Evolutionary conservation across 2,329 filamentous ascomycete genomes (phyloP), one percentile per base, ranked within the genome.

Genomic region (Clonostachys solani): DNA sequence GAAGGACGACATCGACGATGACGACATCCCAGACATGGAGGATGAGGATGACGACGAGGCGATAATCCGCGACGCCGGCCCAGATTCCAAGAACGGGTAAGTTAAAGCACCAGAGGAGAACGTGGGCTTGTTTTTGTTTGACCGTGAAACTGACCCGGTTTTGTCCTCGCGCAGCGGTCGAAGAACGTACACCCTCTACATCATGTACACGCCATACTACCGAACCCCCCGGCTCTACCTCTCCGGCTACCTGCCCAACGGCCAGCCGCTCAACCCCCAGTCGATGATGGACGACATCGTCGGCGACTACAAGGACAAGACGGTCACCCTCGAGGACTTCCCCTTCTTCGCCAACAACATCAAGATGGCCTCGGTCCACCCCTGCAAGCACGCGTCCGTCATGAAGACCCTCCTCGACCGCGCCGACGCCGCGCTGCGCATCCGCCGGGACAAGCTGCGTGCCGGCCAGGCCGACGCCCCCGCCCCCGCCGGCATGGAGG

Each of bases 391-490:
- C 64, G 94, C 94, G 10, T 87, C 87, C 29, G 94, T 99, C 57
- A 99, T 99, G 94, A 99, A 97, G 72, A 89, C 89, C 18, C 81
- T 99, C 5, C 85, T 99, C 37, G 94, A 97, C 67, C 89, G 94
- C 35, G 94, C 94, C 42, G 92, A 99, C 63, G 90, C 90, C 18
- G 92, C 92, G 1, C 78, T 97, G 46, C 95, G 96, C 66, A 80
- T 95, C 46, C 84, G 92, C 18, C 80, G 90, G 41, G 87, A 92
- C 59, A 95, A 92, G 75, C 75, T 94, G 49, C 84, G 81, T 60
- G 73, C 79, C 15, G 68, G 81, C 63, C 67, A 83, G 75, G 49
- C 52, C 44, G 46, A 47, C 10, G 60, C 67, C 42, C 64, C 65
- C 40, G 35, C 44, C 7, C 77, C 80, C 41, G 60, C 70, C 5